Evolutionary conservation across 2,329 filamentous ascomycete genomes (phyloP), one percentile per base, ranked within the genome.

Genomic region (Zymoseptoria passerinii): DNA sequence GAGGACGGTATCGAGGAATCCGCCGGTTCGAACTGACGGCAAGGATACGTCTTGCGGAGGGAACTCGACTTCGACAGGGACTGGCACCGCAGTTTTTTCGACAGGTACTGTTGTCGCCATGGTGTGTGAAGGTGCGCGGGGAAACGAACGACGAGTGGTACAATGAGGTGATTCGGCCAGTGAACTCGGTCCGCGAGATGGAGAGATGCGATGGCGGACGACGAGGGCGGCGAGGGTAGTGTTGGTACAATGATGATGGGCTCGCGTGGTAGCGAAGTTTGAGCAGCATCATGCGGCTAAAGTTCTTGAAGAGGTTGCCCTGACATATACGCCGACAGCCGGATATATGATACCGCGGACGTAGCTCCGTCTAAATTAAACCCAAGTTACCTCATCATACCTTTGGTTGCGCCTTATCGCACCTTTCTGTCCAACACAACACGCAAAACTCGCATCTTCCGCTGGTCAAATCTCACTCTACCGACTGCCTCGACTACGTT

Each of bases 1-100:
- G 54, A 69, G 61, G 28, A 74, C 56, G 53, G 65, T 65, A 57
- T 70, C 70, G 53, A 70, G 59, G 60, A 70, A 57, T 63, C 60
- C 63, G 54, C 64, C 66, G n/a, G 67, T 68, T 53, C 63, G 61
- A 28, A 63, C 57, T 35, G 67, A 61, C 48, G 67, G 65, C 28
- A 66, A 59, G 35, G 52, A 40, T 23, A 63, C 50, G 28, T 60
- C 57, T 28, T 58, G 58, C 48, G 63, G 64, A 40, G 65, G 59
- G 27, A 63, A 57, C 29, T 65, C 59, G 51, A 62, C 55, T 54
- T 62, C 61, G 55, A 59, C 58, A 44, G 68, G 64, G 13, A 67
- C 58, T 18, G 50, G 50, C 20, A 62, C 60, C 57, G 61, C 65
- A 58, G 61, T 57, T 64, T 68, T 68, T 65, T 69, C 69, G 61